These are phyloP conservation scores for Termitomyces sp. DNA, from an alignment of 768 basidiomycete genomes.

Conservation along the genomic window DNA sequence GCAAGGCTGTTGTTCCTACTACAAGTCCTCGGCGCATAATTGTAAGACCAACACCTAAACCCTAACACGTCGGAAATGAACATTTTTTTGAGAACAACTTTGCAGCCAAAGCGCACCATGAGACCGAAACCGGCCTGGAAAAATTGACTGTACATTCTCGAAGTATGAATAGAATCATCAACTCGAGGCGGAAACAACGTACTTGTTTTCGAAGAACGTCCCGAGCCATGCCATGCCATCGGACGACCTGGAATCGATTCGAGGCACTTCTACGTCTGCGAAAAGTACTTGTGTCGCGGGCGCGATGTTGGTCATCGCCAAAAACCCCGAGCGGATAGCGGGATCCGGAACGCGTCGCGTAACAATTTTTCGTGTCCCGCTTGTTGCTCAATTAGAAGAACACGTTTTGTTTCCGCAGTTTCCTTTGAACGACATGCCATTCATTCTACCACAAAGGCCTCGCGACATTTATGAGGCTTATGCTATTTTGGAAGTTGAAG, in stretches of 20 bases:
- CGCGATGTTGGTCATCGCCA: background rate
- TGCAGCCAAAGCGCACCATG: slow-evolving; percentile 53
- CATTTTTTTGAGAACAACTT: background rate
- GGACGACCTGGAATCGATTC: slow-evolving; percentile 10
- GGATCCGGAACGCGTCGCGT: slow-evolving; percentile 18
- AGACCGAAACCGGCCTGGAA: slow-evolving; percentile 98
- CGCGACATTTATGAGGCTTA: slow-evolving; percentile 26
- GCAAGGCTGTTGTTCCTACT: slow-evolving; percentile 68
- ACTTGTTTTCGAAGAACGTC: slow-evolving; percentile 60
- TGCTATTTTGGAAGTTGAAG: slow-evolving; percentile 43
- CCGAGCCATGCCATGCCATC: slow-evolving; percentile 27
- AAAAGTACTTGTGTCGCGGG: background rate
- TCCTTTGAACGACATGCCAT: slow-evolving; percentile 8
- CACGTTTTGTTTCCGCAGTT: background rate
- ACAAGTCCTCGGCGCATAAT: slow-evolving; percentile 65
- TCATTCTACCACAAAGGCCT: slow-evolving; percentile 3
- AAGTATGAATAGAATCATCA: background rate
- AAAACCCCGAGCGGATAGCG: background rate
- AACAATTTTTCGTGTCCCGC: slow-evolving; percentile 16
- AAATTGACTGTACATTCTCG: slow-evolving; percentile 66
- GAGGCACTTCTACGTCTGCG: slow-evolving; percentile 3
- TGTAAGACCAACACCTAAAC: slow-evolving; percentile 83
- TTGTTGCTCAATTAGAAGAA: slow-evolving; percentile 1
- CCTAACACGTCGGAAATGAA: slow-evolving; percentile 39
- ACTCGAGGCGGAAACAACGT: slow-evolving; percentile 22